These are phyloP conservation scores for Bifiguratus adelaidae DNA, from an alignment of 192 early-diverging fungal species.

Conservation along the genomic window DNA sequence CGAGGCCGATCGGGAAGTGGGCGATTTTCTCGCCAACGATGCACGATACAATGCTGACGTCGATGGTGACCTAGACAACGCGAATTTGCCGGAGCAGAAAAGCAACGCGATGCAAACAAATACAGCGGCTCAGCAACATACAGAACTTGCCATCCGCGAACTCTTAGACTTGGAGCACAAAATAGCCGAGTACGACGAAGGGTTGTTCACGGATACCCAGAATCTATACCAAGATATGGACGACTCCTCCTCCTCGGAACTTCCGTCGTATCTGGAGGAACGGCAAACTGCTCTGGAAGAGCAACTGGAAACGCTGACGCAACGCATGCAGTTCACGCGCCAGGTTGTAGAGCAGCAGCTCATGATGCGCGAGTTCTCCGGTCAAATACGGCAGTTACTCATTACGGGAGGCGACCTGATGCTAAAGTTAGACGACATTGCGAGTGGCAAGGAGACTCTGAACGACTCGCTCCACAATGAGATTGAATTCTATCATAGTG, in stretches of 20 bases:
- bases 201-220: conserved; percentile 14
- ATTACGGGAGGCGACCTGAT: too few species aligned
- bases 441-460: too few species aligned
- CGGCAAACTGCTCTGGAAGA: conserved; percentile 25
- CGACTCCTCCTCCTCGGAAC: conserved; percentile 12
- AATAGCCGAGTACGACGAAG: conserved; percentile 14
- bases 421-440: too few species aligned
- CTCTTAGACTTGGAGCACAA: conserved; percentile 10
- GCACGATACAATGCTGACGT: conserved; percentile 16
- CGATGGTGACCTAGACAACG: too few species aligned
- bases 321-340: conserved; percentile 19
- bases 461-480: too few species aligned
- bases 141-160: conserved; percentile 6
- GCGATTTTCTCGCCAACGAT: conserved; percentile 7
- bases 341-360: conserved; percentile 22
- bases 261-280: conserved; percentile 19
- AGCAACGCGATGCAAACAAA: conserved; percentile 1
- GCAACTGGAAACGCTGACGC: conserved; percentile 13
- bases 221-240: conserved; percentile 27
- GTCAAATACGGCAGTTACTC: too few species aligned
- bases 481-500: too few species aligned
- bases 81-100: neutral
- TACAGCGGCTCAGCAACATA: too few species aligned
- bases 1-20: conserved; percentile 4
- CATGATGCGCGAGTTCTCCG: conserved; percentile 19